Evolutionary conservation across 768 basidiomycete genomes (phyloP).

Genomic region (Trametopsis cervina): DNA sequence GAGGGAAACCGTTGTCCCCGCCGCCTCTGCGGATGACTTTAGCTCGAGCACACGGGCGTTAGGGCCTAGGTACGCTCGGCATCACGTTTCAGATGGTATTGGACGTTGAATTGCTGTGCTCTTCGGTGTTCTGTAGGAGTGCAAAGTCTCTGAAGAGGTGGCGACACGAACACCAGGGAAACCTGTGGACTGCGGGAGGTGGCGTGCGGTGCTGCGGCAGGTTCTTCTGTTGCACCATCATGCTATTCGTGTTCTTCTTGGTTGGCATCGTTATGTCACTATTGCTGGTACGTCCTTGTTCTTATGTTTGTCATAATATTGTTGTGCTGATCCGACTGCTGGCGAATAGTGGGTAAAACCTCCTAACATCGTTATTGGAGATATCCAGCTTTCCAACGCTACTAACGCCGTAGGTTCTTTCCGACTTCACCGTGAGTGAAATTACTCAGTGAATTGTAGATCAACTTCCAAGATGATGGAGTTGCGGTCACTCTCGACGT

Average conservation of each 20-base stretch:
- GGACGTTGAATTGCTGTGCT: not conserved
- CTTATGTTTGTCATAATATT: not conserved
- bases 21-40: not conserved
- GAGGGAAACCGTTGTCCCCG: slow-evolving; percentile 13
- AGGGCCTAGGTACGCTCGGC: slow-evolving; percentile 19
- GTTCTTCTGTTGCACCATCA: slow-evolving; percentile 70
- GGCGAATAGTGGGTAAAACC: slow-evolving; percentile 65
- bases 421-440: not conserved
- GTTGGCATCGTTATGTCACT: slow-evolving; percentile 61
- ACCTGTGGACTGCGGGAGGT: slow-evolving; percentile 66
- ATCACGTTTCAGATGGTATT: not conserved
- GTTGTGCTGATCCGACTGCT: slow-evolving; percentile 1
- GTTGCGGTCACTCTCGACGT: slow-evolving; percentile 54
- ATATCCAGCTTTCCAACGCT: slow-evolving; percentile 29
- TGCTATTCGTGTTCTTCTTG: slow-evolving; percentile 58
- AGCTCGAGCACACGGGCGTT: slow-evolving; percentile 11
- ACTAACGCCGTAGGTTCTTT: slow-evolving; percentile 38
- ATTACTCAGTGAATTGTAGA: slow-evolving; percentile 1
- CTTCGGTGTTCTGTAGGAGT: slow-evolving; percentile 11
- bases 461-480: slow-evolving; percentile 33
- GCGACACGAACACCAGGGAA: slow-evolving; percentile 51
- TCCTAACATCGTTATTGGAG: slow-evolving; percentile 56
- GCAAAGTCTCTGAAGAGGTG: slow-evolving; percentile 19
- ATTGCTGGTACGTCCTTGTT: slow-evolving; percentile 45
- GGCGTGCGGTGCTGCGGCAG: slow-evolving; percentile 54